Evolutionary conservation across 306 rosid species (phyloP).

Genomic region (Cicer pinnatifidum): DNA sequence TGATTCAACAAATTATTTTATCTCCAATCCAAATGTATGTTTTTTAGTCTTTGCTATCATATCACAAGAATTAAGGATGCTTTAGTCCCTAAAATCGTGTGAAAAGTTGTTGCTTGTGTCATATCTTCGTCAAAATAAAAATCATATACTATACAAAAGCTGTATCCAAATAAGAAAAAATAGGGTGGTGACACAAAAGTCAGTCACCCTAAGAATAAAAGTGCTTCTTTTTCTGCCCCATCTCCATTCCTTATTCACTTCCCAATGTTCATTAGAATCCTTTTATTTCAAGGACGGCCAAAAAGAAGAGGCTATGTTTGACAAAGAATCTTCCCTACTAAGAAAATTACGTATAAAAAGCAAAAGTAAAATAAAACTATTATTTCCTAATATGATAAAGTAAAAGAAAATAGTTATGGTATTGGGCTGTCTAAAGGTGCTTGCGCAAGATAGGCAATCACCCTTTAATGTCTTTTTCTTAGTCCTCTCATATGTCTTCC

Average conservation of each 20-base stretch:
- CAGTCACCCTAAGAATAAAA: slow-evolving; percentile 41
- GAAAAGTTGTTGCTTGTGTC: slow-evolving; percentile 48
- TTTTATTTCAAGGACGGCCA: slow-evolving; percentile 46
- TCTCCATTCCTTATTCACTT: slow-evolving; percentile 8
- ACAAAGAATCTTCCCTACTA: slow-evolving; percentile 55
- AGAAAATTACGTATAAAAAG: slow-evolving; percentile 37
- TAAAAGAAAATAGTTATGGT: slow-evolving; percentile 23
- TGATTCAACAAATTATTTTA: too few species aligned
- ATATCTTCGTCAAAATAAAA: slow-evolving; percentile 57
- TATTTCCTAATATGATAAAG: slow-evolving; percentile 50
- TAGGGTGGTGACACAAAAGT: slow-evolving; percentile 63
- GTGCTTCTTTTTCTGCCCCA: slow-evolving; percentile 23
- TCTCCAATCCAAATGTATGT: background rate
- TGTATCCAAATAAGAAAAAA: slow-evolving; percentile 34
- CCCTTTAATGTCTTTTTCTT: slow-evolving; percentile 37
- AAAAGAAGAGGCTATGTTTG: slow-evolving; percentile 46
- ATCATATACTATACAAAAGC: slow-evolving; percentile 40
- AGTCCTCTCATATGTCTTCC: slow-evolving; percentile 16
- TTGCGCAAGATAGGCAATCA: slow-evolving; percentile 62
- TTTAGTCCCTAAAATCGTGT: slow-evolving; percentile 42
- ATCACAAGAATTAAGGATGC: slow-evolving; percentile 36
- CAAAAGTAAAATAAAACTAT: slow-evolving; percentile 26
- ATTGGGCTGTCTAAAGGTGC: slow-evolving; percentile 57
- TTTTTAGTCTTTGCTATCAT: too few species aligned
- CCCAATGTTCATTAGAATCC: slow-evolving; percentile 19